Conservation (phyloP, 2,329 filamentous ascomycete genomes). For the Hypoxylon sp. region DNA sequence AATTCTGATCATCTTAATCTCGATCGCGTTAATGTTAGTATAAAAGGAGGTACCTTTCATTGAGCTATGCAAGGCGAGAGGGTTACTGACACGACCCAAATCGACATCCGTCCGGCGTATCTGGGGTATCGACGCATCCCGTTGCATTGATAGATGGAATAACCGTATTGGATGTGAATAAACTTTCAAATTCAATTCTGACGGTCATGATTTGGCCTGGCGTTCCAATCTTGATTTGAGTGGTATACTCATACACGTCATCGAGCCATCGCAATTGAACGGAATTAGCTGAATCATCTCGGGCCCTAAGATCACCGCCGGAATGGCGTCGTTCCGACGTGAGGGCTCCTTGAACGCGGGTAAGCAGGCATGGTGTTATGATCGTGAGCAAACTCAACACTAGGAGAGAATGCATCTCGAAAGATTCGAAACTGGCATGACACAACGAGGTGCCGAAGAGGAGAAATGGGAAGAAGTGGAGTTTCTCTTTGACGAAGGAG, state of each 20-base stretch:
- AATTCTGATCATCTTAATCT: slow-evolving; percentile 3
- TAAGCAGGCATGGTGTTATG: neutral
- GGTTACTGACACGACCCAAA: slow-evolving; percentile 15
- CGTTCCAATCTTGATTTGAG: slow-evolving; percentile 9
- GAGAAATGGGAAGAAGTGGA: neutral
- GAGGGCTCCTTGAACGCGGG: neutral
- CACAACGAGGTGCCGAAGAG: neutral
- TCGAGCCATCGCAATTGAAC: neutral
- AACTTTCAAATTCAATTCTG: slow-evolving; percentile 9
- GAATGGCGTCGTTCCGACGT: neutral
- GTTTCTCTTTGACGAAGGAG: neutral
- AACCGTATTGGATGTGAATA: neutral
- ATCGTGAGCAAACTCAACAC: neutral
- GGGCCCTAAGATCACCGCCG: neutral
- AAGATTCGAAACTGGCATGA: neutral
- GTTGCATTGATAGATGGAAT: slow-evolving; percentile 12
- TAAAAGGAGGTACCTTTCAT: neutral
- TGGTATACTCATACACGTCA: slow-evolving; percentile 12
- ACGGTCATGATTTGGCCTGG: slow-evolving; percentile 10
- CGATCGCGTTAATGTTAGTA: neutral
- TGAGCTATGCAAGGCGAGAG: neutral
- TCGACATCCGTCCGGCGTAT: neutral
- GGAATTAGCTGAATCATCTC: neutral
- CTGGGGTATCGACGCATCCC: neutral
- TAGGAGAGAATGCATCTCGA: slow-evolving; percentile 13